Evolutionary conservation across 2,329 filamentous ascomycete species (phyloP).

Genomic region (Arthrocladium fulminans): DNA sequence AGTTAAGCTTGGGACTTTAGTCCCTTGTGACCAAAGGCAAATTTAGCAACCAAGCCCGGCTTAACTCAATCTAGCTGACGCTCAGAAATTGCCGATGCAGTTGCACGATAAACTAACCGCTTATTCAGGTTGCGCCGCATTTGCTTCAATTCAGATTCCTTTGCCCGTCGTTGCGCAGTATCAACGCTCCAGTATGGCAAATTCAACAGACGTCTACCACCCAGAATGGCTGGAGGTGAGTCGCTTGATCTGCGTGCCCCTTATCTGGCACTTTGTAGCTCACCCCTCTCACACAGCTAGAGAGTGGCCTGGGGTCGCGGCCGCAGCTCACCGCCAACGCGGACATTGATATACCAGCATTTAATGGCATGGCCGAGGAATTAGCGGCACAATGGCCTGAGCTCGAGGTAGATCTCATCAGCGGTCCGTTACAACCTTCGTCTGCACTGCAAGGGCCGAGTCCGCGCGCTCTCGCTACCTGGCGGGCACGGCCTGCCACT

Average conservation of each 20-base stretch:
- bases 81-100: too few relatives aligned
- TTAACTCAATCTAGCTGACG: too few relatives aligned
- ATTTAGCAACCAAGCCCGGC: too few relatives aligned
- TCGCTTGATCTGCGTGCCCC: slow-evolving; percentile 1
- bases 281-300: neutral
- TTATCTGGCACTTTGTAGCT: neutral
- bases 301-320: neutral
- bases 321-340: neutral
- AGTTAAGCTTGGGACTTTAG: too few relatives aligned
- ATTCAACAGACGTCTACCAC: neutral
- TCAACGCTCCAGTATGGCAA: neutral
- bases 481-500: neutral
- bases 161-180: neutral
- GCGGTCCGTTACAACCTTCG: neutral
- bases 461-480: neutral
- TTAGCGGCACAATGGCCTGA: neutral
- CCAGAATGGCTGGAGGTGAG: neutral
- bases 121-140: too few relatives aligned
- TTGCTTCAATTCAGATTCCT: neutral
- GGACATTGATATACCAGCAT: neutral
- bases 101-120: too few relatives aligned
- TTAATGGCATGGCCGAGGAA: neutral
- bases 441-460: neutral
- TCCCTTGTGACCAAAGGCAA: too few relatives aligned
- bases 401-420: neutral